These are phyloP conservation scores for Neltuma alba DNA, from an alignment of 306 rosid genomes.

Conservation along the genomic window DNA sequence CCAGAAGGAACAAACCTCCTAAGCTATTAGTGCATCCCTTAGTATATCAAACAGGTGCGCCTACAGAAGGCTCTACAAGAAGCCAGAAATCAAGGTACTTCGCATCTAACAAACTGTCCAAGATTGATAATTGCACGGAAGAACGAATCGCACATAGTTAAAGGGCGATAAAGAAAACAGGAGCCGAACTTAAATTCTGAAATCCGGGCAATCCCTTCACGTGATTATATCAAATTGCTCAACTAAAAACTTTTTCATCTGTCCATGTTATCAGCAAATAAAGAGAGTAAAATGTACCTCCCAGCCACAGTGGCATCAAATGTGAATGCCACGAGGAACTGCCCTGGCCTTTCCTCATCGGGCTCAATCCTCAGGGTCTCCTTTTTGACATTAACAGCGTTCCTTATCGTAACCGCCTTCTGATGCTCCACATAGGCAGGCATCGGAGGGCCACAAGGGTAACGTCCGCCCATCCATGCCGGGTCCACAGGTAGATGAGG, in stretches of 20 bases:
- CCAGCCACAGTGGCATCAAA: slow-evolving; percentile 92
- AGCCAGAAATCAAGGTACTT: neutral
- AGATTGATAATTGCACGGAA: neutral
- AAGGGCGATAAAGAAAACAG: slow-evolving; percentile 17
- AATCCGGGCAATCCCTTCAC: neutral
- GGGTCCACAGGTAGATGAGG: slow-evolving; percentile 49
- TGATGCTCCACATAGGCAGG: slow-evolving; percentile 79
- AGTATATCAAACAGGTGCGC: neutral
- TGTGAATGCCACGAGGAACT: slow-evolving; percentile 69
- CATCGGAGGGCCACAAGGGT: slow-evolving; percentile 58
- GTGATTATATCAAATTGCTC: neutral
- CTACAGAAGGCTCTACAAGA: slow-evolving; percentile 5
- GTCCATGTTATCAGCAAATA: neutral
- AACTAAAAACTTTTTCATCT: neutral
- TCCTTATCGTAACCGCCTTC: slow-evolving; percentile 90
- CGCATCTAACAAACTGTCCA: slow-evolving; percentile 10
- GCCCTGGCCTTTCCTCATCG: slow-evolving; percentile 74
- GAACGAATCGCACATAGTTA: neutral
- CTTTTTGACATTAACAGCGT: slow-evolving; percentile 90
- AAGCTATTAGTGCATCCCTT: slow-evolving; percentile 5
- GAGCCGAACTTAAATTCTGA: neutral
- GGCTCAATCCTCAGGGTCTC: slow-evolving; percentile 77
- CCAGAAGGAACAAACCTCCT: neutral
- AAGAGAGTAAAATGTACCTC: slow-evolving; percentile 50
- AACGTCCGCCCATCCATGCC: slow-evolving; percentile 69